Evolutionary conservation across 2,329 filamentous ascomycete species (phyloP), one percentile per base, ranked within the genome.

Genomic region (Fusarium buharicum): DNA sequence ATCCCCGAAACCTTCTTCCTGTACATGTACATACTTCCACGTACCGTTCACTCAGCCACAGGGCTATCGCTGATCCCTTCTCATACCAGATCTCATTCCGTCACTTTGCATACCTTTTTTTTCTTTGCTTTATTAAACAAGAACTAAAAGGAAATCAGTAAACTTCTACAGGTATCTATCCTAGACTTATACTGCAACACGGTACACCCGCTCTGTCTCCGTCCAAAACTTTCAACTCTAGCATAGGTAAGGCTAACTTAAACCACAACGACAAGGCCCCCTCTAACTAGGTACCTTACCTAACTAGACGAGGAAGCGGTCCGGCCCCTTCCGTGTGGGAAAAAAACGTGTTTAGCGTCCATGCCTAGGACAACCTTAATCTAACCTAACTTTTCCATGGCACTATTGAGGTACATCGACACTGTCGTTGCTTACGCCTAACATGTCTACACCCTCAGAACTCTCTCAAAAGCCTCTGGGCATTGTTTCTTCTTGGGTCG

Each of bases 291-390:
- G n/a, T n/a, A n/a, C n/a, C n/a, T n/a, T n/a, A n/a, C n/a, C 27
- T 14, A 44, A 37, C 50, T n/a, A 31, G 24, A 51, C 28, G 39
- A 50, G 37, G 9, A 45, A 46, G 37, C 61, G 61, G 61, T 62
- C 61, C 61, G 56, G 31, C 51, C 39, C 61, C 34, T 53, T 57
- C 46, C 55, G 38, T 30, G 49, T 28, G 31, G 17, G 41, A 20
- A 27, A 36, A 36, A 51, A 46, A 34, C 41, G 33, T 50, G 30
- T 55, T 59, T 65, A 66, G 62, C 62, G 62, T n/a, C 13, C 30
- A 33, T 51, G n/a, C 27, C 18, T n/a, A 30, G 24, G 14, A 41
- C 37, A 65, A 66, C 62, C 49, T 66, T 65, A 65, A 65, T 54
- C 56, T n/a, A 65, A 64, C 56, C 45, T 49, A 58, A 31, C 30